Conservation (phyloP, 805 yeast species). For the Phaffomyces opuntiae region DNA sequence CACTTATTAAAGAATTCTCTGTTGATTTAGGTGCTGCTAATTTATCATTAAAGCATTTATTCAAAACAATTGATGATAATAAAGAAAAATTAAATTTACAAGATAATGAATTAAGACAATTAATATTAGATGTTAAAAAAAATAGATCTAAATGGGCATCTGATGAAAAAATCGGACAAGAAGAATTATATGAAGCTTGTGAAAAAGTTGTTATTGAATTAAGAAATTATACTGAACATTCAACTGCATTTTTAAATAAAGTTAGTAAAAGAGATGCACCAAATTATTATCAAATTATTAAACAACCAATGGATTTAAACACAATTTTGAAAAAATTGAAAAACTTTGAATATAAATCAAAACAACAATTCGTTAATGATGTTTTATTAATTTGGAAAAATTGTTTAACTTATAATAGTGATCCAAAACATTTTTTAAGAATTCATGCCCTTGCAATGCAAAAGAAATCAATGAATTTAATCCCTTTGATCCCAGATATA, state of each 20-base stretch:
- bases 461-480: slow-evolving; percentile 67
- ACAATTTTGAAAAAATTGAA: slow-evolving; percentile 90
- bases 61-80: slow-evolving; percentile 69
- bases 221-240: slow-evolving; percentile 90
- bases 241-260: slow-evolving; percentile 89
- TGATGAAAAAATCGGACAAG: slow-evolving; percentile 93
- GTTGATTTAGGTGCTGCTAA: slow-evolving; percentile 67
- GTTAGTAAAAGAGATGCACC: slow-evolving; percentile 99
- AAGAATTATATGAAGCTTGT: slow-evolving; percentile 94
- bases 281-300: slow-evolving; percentile 83
- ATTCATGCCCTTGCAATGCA: slow-evolving; percentile 96
- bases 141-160: slow-evolving; percentile 97
- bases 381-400: slow-evolving; percentile 93
- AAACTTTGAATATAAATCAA: slow-evolving; percentile 71
- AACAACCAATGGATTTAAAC: slow-evolving; percentile 92
- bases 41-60: slow-evolving; percentile 69
- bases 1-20: slow-evolving; percentile 19
- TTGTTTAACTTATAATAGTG: slow-evolving; percentile 88
- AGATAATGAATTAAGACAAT: slow-evolving; percentile 75
- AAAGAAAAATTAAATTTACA: slow-evolving; percentile 69
- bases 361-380: slow-evolving; percentile 90
- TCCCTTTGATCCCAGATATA: slow-evolving; percentile 87
- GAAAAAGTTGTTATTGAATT: slow-evolving; percentile 90
- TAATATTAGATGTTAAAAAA: slow-evolving; percentile 88
- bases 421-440: slow-evolving; percentile 86